phyloP scores from a whole-genome alignment of 2,329 filamentous ascomycete species.

The Fusarium foetens region DNA sequence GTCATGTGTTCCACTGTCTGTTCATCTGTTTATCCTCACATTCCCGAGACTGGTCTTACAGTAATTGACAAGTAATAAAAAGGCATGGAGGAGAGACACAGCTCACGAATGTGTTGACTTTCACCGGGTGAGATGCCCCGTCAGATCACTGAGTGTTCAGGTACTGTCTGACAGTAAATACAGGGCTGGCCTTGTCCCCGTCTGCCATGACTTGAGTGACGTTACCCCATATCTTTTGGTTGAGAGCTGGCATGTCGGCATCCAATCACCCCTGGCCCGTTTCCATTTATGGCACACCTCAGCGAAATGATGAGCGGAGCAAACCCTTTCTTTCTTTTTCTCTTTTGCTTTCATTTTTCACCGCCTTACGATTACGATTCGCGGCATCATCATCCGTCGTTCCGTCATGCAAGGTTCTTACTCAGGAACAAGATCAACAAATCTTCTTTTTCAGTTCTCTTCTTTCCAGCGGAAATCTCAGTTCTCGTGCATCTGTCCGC shows the following conservation, averaged over 20 bases:
- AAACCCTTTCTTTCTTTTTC: constrained; percentile 1
- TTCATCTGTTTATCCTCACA: constrained; percentile 20
- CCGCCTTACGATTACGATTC: constrained; percentile 16
- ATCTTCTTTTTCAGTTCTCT: not conserved
- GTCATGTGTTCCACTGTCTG: constrained; percentile 24
- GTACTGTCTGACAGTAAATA: not conserved
- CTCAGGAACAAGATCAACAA: not conserved
- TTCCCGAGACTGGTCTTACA: constrained; percentile 28
- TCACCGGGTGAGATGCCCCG: not conserved
- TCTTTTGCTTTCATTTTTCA: constrained; percentile 12
- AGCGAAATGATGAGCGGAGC: constrained; percentile 29
- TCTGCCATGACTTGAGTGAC: constrained; percentile 34
- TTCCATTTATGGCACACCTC: constrained; percentile 31
- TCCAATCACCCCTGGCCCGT: constrained; percentile 26
- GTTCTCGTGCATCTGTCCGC: constrained; percentile 5
- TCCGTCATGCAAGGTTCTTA: not conserved
- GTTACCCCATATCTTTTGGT: constrained; percentile 34
- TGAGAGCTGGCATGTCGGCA: constrained; percentile 29
- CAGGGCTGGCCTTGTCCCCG: constrained; percentile 7
- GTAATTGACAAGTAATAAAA: not conserved
- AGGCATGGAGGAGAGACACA: not conserved
- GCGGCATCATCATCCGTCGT: constrained; percentile 6
- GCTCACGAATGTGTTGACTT: not conserved
- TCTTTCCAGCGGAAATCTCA: constrained; percentile 3
- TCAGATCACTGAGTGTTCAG: not conserved